These are phyloP conservation scores for Tricholoma hemisulphureum DNA, from an alignment of 768 basidiomycete genomes.

Conservation along the genomic window DNA sequence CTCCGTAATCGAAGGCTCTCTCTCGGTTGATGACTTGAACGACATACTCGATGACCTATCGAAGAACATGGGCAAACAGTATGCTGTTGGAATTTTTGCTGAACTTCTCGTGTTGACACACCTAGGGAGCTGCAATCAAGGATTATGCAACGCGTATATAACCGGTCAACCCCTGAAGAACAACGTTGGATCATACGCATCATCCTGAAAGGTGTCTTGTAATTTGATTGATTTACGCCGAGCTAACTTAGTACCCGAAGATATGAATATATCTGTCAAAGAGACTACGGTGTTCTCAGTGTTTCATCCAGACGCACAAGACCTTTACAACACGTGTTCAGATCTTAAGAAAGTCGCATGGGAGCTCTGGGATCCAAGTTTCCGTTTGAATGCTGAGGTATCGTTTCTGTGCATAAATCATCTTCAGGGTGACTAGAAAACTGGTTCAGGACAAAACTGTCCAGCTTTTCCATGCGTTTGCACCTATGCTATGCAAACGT, in stretches of 20 bases:
- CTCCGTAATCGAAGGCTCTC: conserved; percentile 69
- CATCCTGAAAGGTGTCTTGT: conserved; percentile 78
- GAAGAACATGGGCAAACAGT: conserved; percentile 74
- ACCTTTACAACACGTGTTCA: conserved; percentile 94
- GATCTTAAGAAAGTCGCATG: conserved; percentile 93
- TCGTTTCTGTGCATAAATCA: background rate
- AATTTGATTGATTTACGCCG: background rate
- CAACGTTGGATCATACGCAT: conserved; percentile 97
- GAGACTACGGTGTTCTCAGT: conserved; percentile 90
- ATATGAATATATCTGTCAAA: conserved; percentile 89
- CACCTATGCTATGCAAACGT: conserved; percentile 94
- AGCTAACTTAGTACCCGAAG: conserved; percentile 38
- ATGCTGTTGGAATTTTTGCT: conserved; percentile 18
- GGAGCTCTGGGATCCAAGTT: conserved; percentile 77
- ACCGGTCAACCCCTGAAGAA: conserved; percentile 79
- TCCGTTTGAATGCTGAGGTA: conserved; percentile 63
- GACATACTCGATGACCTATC: conserved; percentile 75
- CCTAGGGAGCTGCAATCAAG: conserved; percentile 71
- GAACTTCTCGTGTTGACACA: conserved; percentile 10
- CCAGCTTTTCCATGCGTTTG: conserved; percentile 81
- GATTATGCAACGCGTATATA: conserved; percentile 74
- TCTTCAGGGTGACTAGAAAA: background rate
- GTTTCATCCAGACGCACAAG: conserved; percentile 93
- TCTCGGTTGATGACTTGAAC: conserved; percentile 86
- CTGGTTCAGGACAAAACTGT: conserved; percentile 72